Base-by-base conservation (phyloP, 768 basidiomycete genomes). In the Rhizopogon rudus region DNA sequence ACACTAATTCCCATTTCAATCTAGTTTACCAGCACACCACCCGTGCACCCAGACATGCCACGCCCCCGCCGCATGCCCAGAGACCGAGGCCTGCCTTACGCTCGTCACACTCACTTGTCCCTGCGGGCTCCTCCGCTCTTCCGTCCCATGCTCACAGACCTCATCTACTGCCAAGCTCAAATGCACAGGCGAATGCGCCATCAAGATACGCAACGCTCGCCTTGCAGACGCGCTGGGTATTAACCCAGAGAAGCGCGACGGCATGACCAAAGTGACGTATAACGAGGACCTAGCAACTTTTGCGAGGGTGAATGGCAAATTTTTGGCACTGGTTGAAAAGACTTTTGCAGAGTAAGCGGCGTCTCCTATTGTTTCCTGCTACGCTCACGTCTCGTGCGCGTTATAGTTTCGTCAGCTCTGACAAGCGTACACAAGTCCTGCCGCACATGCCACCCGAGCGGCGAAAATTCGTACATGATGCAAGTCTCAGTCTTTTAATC, bases 151-250 rank as follows among this genome's bases (percentile, higher is more conserved):
- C 68, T 91, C 91, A 0, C 80, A 83, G 31, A 76, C 69, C 53
- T 68, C 73, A 1, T 63, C 76, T 2, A 77, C 52, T 22, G 52
- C 60, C 20, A 61, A 58, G 5, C 73, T 86, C 8, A 88, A 88
- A 60, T 99, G 97, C 65, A 82, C 83, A 14, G 86, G 81, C 44
- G 92, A 96, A 43, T 99, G 97, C 61, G 77, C 75, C 39, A 76
- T 93, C 49, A 89, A 87, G 43, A 90, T 95, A 66, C 81, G 97
- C 10, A 98, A 97, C 61, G 91, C 87, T 0, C 75, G 83, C 37
- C 71, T 99, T 7, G 97, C 97, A 0, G 93, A 94, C 40, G 97
- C 97, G 1, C 71, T 99, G 5, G 94, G 95, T 0, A 96, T 98
- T 63, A 86, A 73, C 40, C 69, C 79, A 14, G 78, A 83, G 43